Conservation (phyloP, 1,284 basidiomycete species). For the Cryptococcus amylolentus region DNA sequence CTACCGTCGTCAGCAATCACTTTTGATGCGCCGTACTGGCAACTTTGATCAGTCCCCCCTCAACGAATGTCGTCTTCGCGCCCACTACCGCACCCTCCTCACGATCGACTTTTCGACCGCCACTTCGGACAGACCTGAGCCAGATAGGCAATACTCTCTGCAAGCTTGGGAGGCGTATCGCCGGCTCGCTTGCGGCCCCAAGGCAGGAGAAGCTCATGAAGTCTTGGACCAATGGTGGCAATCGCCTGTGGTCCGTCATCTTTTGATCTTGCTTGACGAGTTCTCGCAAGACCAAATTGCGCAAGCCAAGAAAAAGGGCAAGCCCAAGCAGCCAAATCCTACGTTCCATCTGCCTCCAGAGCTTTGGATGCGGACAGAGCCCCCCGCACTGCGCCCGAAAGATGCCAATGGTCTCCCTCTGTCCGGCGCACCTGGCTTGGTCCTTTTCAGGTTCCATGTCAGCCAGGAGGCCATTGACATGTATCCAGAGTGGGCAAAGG, state of each 20-base stretch:
- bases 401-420: conserved; percentile 36
- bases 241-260: conserved; percentile 24
- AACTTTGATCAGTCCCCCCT: conserved; percentile 44
- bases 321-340: conserved; percentile 44
- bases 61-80: conserved; percentile 40
- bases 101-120: conserved; percentile 45
- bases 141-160: conserved; percentile 35
- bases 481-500: conserved; percentile 42
- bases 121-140: conserved; percentile 43
- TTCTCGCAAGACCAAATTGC: conserved; percentile 32
- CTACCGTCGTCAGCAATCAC: conserved; percentile 45
- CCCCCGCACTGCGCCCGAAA: conserved; percentile 38
- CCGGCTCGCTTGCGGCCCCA: conserved; percentile 26
- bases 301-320: conserved; percentile 35
- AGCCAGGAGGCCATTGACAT: conserved; percentile 35
- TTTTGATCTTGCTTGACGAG: conserved; percentile 38
- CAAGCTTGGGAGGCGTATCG: conserved; percentile 46
- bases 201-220: conserved; percentile 38
- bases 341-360: conserved; percentile 42
- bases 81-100: conserved; percentile 45
- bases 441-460: conserved; percentile 46
- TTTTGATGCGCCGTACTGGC: conserved; percentile 38
- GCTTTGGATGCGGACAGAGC: conserved; percentile 36
- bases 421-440: conserved; percentile 28
- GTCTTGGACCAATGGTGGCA: conserved; percentile 46